These are phyloP conservation scores for Boletus vinaceobasis DNA, from an alignment of 768 basidiomycete genomes.

Conservation along the genomic window DNA sequence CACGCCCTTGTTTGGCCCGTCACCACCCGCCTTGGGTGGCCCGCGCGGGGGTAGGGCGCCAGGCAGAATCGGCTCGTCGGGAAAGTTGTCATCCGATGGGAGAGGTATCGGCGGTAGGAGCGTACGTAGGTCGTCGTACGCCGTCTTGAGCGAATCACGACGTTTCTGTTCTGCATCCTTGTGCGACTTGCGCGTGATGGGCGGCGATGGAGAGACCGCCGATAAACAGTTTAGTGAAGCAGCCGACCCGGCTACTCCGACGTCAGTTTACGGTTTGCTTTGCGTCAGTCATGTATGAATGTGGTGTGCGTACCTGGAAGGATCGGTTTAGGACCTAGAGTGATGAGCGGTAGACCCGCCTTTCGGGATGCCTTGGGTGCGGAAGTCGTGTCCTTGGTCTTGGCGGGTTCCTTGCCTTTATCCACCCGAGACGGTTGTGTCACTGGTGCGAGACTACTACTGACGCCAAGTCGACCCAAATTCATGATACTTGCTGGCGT, in stretches of 20 bases:
- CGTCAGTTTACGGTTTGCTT: constrained; percentile 1
- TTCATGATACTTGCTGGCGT: constrained; percentile 95
- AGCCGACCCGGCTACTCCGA: constrained; percentile 33
- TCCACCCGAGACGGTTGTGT: constrained; percentile 16
- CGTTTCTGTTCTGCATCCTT: constrained; percentile 98
- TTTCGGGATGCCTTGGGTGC: constrained; percentile 27
- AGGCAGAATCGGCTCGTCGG: constrained; percentile 74
- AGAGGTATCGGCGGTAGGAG: constrained; percentile 88
- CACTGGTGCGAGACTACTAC: constrained; percentile 40
- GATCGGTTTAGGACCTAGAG: constrained; percentile 65
- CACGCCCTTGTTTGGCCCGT: constrained; percentile 93
- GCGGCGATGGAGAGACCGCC: constrained; percentile 34
- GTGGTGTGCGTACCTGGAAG: constrained; percentile 53
- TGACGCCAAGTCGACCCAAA: constrained; percentile 59
- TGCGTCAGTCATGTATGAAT: background rate
- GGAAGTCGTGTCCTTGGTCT: constrained; percentile 24
- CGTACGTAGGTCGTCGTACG: constrained; percentile 79
- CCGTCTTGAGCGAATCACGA: constrained; percentile 92
- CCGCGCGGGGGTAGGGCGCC: constrained; percentile 89
- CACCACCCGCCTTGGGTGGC: constrained; percentile 76
- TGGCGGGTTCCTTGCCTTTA: constrained; percentile 31
- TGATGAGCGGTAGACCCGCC: constrained; percentile 35
- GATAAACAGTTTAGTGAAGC: constrained; percentile 25
- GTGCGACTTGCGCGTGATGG: constrained; percentile 75
- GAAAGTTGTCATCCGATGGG: constrained; percentile 67